Conservation (phyloP, 306 rosid genomes). For the Prunus mongolica region DNA sequence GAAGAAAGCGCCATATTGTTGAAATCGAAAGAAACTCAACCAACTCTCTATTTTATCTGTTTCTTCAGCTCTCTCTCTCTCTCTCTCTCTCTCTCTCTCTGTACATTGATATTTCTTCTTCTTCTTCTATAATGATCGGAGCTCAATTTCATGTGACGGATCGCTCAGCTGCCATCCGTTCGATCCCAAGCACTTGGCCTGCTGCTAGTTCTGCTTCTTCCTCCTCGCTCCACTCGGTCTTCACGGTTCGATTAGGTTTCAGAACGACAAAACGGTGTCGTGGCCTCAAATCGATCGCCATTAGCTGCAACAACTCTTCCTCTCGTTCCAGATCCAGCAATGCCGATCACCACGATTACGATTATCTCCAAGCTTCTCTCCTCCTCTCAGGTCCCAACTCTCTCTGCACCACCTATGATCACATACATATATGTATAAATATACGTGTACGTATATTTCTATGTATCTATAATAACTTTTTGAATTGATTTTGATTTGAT, state of each 20-base stretch:
- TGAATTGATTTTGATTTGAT: background rate
- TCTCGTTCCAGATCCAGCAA: constrained; percentile 37
- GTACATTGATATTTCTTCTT: background rate
- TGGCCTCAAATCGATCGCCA: constrained; percentile 36
- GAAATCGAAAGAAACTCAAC: background rate
- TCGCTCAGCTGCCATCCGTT: constrained; percentile 32
- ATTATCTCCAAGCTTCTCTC: constrained; percentile 78
- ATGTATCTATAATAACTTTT: background rate
- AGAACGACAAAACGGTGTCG: constrained; percentile 24
- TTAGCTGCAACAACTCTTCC: constrained; percentile 52
- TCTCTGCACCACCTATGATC: background rate
- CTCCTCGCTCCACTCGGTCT: constrained; percentile 3
- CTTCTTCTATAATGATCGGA: constrained; percentile 22
- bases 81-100: background rate
- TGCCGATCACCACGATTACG: constrained; percentile 39
- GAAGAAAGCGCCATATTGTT: background rate
- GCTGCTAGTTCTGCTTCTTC: constrained; percentile 31
- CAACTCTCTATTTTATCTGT: background rate
- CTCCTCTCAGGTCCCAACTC: constrained; percentile 68
- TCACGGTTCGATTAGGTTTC: constrained; percentile 28
- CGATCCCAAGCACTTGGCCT: constrained; percentile 27
- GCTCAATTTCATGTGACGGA: constrained; percentile 31
- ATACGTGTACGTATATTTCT: background rate
- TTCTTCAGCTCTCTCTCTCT: background rate
- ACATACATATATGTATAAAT: background rate